These are phyloP conservation scores for Catunica adiposa DNA, from an alignment of 2,329 filamentous ascomycete genomes.

Conservation along the genomic window DNA sequence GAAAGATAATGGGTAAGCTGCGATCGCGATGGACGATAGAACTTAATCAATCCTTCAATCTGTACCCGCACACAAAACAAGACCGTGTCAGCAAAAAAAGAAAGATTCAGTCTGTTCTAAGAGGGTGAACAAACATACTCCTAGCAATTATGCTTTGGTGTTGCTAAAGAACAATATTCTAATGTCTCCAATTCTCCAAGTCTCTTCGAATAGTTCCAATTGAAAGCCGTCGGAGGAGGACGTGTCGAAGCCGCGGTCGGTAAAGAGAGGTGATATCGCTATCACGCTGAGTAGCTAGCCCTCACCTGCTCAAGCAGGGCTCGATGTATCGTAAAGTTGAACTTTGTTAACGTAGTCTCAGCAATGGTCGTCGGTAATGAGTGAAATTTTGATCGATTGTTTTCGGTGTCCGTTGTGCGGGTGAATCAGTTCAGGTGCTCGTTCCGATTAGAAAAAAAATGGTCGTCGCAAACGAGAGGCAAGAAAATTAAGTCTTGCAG, in stretches of 20 bases:
- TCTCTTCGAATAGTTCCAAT: background rate
- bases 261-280: background rate
- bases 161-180: background rate
- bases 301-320: slow-evolving; percentile 14
- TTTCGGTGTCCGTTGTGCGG: slow-evolving; percentile 2
- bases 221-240: background rate
- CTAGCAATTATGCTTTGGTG: background rate
- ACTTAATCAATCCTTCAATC: slow-evolving; percentile 13
- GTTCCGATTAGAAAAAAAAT: slow-evolving; percentile 9
- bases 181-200: background rate
- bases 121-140: slow-evolving; percentile 14
- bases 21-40: slow-evolving; percentile 5
- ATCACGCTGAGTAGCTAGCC: background rate
- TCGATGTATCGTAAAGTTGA: slow-evolving; percentile 1
- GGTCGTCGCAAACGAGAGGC: slow-evolving; percentile 12
- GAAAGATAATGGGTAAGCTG: background rate
- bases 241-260: background rate
- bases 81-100: slow-evolving; percentile 13
- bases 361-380: slow-evolving; percentile 3
- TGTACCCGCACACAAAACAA: slow-evolving; percentile 8
- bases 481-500: background rate
- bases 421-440: slow-evolving; percentile 6
- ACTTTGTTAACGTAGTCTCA: background rate
- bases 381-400: background rate
- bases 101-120: slow-evolving; percentile 8